These are phyloP conservation scores for Anthracocystis walkeri DNA, from an alignment of 1,284 basidiomycete species.

Conservation along the genomic window DNA sequence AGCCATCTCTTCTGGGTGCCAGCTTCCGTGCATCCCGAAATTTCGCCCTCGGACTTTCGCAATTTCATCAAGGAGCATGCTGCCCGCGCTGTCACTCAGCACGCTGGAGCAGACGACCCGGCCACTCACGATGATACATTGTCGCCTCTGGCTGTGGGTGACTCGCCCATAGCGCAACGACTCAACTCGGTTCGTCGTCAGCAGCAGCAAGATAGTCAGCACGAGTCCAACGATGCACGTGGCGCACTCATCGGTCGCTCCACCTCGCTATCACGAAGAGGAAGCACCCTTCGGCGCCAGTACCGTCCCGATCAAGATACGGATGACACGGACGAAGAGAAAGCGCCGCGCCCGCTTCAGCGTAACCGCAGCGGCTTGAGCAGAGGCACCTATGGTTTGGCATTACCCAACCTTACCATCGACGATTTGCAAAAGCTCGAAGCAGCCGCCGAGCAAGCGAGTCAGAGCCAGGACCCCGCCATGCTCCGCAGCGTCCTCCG, in stretches of 20 bases:
- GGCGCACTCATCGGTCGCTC: constrained; percentile 47
- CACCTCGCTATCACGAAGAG: constrained; percentile 62
- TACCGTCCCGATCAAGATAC: constrained; percentile 78
- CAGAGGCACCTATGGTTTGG: constrained; percentile 25
- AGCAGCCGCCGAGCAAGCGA: constrained; percentile 83
- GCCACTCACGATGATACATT: constrained; percentile 23
- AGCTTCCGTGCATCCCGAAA: constrained; percentile 93
- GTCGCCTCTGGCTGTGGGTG: constrained; percentile 23
- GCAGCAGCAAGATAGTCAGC: constrained; percentile 35
- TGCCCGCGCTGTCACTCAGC: constrained; percentile 66
- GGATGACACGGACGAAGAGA: constrained; percentile 74
- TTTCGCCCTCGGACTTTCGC: constrained; percentile 94
- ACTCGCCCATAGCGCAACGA: constrained; percentile 48
- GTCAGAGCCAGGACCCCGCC: constrained; percentile 82
- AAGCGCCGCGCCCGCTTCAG: constrained; percentile 34
- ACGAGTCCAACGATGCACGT: constrained; percentile 17
- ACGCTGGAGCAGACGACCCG: constrained; percentile 19
- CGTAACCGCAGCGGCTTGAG: constrained; percentile 43
- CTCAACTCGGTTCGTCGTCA: constrained; percentile 48
- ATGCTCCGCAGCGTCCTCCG: constrained; percentile 83
- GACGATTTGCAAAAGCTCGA: constrained; percentile 92
- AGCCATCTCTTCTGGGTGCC: constrained; percentile 93
- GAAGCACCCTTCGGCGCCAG: constrained; percentile 65
- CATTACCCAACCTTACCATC: constrained; percentile 80
- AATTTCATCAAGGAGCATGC: constrained; percentile 94